These are phyloP conservation scores for Globisporangium apiculatum DNA, from an alignment of 352 stramenopile species.

Conservation along the genomic window DNA sequence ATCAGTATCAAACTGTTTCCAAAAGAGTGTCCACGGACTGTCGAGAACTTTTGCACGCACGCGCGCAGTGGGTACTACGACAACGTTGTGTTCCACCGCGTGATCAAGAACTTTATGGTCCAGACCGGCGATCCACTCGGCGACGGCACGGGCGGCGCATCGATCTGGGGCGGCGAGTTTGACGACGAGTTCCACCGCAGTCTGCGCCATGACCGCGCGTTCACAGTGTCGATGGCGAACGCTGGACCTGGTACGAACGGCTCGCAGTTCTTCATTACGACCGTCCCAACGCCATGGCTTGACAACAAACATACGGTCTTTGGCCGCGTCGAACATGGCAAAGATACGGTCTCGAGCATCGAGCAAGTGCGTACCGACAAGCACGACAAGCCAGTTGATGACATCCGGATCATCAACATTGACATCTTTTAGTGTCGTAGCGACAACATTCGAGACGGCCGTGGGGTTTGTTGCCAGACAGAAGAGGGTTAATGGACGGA, in stretches of 20 bases:
- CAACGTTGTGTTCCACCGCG: slow-evolving; percentile 98
- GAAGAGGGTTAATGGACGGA: too few species aligned
- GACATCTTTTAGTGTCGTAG: slow-evolving; percentile 58
- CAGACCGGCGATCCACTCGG: slow-evolving; percentile 94
- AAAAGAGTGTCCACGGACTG: slow-evolving; percentile 91
- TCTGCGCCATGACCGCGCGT: slow-evolving; percentile 93
- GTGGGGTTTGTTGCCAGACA: too few species aligned
- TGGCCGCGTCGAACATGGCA: slow-evolving; percentile 87
- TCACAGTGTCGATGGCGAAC: slow-evolving; percentile 99
- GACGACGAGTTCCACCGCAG: slow-evolving; percentile 97
- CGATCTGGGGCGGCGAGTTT: slow-evolving; percentile 98
- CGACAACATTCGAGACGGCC: too few species aligned
- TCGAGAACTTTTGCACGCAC: slow-evolving; percentile 99
- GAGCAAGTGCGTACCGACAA: slow-evolving; percentile 90
- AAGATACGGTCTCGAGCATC: slow-evolving; percentile 96
- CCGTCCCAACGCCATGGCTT: slow-evolving; percentile 95
- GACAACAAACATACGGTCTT: slow-evolving; percentile 97
- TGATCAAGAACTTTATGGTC: slow-evolving; percentile 99
- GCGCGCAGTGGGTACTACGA: slow-evolving; percentile 98
- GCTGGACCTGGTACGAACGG: slow-evolving; percentile 72
- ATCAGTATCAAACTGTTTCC: slow-evolving; percentile 96
- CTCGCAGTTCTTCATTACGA: slow-evolving; percentile 98
- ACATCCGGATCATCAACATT: slow-evolving; percentile 89
- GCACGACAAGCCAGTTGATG: slow-evolving; percentile 62
- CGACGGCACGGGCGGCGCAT: slow-evolving; percentile 97